Evolutionary conservation across 139 green algal genomes (phyloP).

Genomic region (Tetratostichococcus sp.): DNA sequence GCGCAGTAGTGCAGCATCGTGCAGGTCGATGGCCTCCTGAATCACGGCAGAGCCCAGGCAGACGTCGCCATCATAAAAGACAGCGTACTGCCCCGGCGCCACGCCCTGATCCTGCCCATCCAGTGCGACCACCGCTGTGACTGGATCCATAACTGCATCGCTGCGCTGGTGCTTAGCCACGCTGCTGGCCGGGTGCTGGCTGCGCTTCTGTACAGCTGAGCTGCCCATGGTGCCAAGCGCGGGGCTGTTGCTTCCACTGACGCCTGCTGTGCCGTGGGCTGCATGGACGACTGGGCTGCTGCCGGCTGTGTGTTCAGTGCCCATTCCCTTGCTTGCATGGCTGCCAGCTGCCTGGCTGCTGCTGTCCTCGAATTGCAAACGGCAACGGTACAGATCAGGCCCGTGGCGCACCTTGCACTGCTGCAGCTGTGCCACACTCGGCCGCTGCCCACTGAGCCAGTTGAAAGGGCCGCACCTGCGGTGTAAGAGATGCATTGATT

Average conservation of each 20-base stretch:
- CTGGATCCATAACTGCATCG: not conserved
- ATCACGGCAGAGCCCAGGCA: slow-evolving; percentile 80
- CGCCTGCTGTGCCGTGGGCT: no score
- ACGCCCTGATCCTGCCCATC: slow-evolving; percentile 86
- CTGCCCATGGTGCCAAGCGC: no score
- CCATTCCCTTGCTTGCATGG: no score
- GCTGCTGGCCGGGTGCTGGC: no score
- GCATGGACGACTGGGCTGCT: not conserved
- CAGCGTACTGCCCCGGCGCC: slow-evolving; percentile 89
- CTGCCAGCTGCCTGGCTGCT: not conserved
- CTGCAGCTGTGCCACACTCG: not conserved
- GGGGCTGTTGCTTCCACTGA: no score
- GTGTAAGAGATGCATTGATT: no score
- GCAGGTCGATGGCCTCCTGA: not conserved
- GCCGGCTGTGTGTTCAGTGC: not conserved
- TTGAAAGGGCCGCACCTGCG: slow-evolving; percentile 51
- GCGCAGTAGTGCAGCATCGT: not conserved
- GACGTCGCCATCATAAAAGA: slow-evolving; percentile 81
- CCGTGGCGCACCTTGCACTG: slow-evolving; percentile 77
- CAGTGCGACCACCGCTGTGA: slow-evolving; percentile 41
- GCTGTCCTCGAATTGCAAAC: slow-evolving; percentile 20
- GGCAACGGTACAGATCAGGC: slow-evolving; percentile 62
- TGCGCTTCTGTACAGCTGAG: no score
- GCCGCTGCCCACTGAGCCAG: slow-evolving; percentile 39
- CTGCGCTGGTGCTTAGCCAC: slow-evolving; percentile 13